Base-by-base conservation (phyloP, 352 stramenopile genomes). In the Globisporangium nagaii region DNA sequence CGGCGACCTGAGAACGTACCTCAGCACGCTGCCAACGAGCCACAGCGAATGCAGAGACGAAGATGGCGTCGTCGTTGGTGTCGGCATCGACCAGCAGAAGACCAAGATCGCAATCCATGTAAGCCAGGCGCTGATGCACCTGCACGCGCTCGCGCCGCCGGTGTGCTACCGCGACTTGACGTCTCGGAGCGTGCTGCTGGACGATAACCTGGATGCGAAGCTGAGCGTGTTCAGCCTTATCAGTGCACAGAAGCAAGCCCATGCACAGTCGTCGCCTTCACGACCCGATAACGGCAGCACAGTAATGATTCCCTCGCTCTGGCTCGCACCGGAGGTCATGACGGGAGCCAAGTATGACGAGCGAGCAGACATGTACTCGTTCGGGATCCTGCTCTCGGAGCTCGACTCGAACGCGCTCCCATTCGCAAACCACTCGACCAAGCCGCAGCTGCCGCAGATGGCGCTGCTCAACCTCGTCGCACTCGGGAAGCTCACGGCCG, bases 261-360 rank as follows among this genome's bases (percentile, higher is more conserved):
- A 49, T 15, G n/a, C n/a, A n/a, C n/a, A n/a, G n/a, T 19, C 10
- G 12, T 30, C 42, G 22, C 22, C 17, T 7, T 24, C 35, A 60
- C 25, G 10, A 28, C 22, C 56, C 35, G 15, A 66, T 58, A 49
- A 64, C 58, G 5, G 43, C 32, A 12, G 42, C 20, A 43, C 13
- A 28, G 32, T 8, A 22, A 58, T 54, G 4, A 47, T 56, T 22
- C 59, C 63, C 11, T 62, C 47, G 22, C 61, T 68, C 13, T 72
- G 65, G 60, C 68, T 72, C 55, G 65, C 60, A 1, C 65, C 65
- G 5, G 65, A 72, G 24, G 60, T 72, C 5, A 68, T 72, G 55
- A 61, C 31, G 7, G 56, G 65, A 0, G 60, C 34, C 3, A 49
- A 52, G 1, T 66, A 63, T 42, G 50, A 68, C 12, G 56, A 63